Percentiles rank a stretch among this genome's conserved stretches.
phyloP scores from a whole-genome alignment of 441 rosid genomes.

The Pelargonium citronellum region DNA sequence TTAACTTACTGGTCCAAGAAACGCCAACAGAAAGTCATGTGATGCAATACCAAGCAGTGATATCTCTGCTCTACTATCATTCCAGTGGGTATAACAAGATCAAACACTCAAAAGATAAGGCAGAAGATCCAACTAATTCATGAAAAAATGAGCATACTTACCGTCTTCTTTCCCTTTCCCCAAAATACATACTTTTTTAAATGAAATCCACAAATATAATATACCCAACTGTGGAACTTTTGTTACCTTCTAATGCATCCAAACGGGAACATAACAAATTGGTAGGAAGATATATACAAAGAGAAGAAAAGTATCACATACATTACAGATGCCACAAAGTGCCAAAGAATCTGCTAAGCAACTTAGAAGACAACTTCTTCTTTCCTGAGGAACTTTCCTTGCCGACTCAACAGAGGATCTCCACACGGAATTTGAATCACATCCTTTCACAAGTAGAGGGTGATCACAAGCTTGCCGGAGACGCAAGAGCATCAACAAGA shows the following conservation, averaged over 20 bases:
- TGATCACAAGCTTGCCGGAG: slow-evolving; percentile 96
- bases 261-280: background rate
- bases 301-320: slow-evolving; percentile 31
- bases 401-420: slow-evolving; percentile 53
- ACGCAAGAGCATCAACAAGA: slow-evolving; percentile 88
- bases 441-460: slow-evolving; percentile 78
- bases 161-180: background rate
- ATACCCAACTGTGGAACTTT: too few species aligned
- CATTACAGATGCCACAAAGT: slow-evolving; percentile 81
- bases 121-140: background rate
- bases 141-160: background rate
- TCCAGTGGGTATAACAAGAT: background rate
- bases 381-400: slow-evolving; percentile 51
- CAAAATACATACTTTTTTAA: background rate
- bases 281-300: background rate
- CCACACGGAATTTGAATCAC: slow-evolving; percentile 45
- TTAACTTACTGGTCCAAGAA: background rate
- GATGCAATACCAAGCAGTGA: too few species aligned
- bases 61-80: too few species aligned
- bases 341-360: slow-evolving; percentile 65
- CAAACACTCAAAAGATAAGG: background rate
- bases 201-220: too few species aligned
- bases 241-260: background rate
- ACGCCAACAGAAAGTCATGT: background rate
- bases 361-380: slow-evolving; percentile 36